Conservation (phyloP, 306 rosid species). For the Boehmeria nivea region DNA sequence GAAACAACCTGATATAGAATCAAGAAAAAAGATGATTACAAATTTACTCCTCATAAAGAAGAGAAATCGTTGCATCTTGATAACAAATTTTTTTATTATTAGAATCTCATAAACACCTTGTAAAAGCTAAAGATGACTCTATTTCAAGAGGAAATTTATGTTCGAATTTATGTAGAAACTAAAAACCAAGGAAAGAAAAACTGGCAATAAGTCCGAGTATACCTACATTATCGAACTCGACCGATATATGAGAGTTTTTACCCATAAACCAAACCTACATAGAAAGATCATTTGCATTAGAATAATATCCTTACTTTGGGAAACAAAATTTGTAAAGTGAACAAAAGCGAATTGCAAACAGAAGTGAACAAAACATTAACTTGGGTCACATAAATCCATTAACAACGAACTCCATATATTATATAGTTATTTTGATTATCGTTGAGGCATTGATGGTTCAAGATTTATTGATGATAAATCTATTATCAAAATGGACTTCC, state of each 20-base stretch:
- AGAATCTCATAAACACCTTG: too few species aligned
- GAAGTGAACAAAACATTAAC: too few species aligned
- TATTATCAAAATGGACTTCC: too few species aligned
- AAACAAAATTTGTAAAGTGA: too few species aligned
- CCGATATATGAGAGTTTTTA: conserved; percentile 72
- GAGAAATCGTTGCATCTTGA: too few species aligned
- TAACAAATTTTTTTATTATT: too few species aligned
- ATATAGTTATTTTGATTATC: too few species aligned
- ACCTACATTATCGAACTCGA: conserved; percentile 83
- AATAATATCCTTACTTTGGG: too few species aligned
- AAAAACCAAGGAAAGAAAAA: conserved; percentile 2
- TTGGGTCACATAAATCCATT: too few species aligned
- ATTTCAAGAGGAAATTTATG: neutral
- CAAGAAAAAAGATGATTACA: neutral
- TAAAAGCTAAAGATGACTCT: neutral
- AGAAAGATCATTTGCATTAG: conserved; percentile 13
- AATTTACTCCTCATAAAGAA: neutral
- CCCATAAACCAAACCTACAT: conserved; percentile 97
- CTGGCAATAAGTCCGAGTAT: conserved; percentile 10
- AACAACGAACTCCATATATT: too few species aligned
- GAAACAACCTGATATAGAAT: conserved; percentile 64
- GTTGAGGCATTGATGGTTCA: too few species aligned
- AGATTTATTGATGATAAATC: too few species aligned
- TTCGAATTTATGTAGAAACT: neutral
- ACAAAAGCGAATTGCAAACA: neutral